A percentile compares a stretch with the other conserved stretches of the same genome.
Conservation (phyloP, 306 rosid species). For the Lagenaria siceraria region DNA sequence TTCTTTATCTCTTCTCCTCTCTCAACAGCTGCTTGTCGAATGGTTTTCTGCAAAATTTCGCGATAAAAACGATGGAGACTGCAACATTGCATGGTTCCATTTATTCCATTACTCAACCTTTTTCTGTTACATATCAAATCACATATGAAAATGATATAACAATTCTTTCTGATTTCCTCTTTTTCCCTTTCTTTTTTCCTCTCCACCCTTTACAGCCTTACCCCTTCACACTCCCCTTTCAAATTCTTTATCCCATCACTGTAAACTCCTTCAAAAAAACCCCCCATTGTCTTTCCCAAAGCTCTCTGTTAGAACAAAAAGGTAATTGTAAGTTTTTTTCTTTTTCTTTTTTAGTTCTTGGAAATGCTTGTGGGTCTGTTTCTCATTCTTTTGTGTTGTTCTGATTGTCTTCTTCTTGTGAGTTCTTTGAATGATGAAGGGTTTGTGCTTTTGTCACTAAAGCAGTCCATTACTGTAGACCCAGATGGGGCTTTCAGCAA, state of each 20-base stretch:
- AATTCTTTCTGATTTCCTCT: neutral
- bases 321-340: slow-evolving; percentile 6
- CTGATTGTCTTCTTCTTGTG: slow-evolving; percentile 21
- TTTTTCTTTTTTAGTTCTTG: neutral
- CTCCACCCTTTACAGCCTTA: neutral
- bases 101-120: neutral
- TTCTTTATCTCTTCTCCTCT: neutral
- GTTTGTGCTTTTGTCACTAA: slow-evolving; percentile 52
- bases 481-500: slow-evolving; percentile 58
- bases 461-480: slow-evolving; percentile 43
- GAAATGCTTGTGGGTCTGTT: slow-evolving; percentile 36
- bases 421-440: slow-evolving; percentile 71
- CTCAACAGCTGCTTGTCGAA: neutral
- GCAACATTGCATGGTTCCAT: neutral
- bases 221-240: neutral
- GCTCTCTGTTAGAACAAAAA: neutral
- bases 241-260: neutral
- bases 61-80: neutral
- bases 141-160: neutral
- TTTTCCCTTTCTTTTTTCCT: neutral
- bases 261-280: neutral
- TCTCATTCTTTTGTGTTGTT: slow-evolving; percentile 25
- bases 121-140: neutral
- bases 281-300: slow-evolving; percentile 19
- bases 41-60: neutral